Evolutionary conservation across 345 rosid species (phyloP).

Genomic region (Brassica juncea): DNA sequence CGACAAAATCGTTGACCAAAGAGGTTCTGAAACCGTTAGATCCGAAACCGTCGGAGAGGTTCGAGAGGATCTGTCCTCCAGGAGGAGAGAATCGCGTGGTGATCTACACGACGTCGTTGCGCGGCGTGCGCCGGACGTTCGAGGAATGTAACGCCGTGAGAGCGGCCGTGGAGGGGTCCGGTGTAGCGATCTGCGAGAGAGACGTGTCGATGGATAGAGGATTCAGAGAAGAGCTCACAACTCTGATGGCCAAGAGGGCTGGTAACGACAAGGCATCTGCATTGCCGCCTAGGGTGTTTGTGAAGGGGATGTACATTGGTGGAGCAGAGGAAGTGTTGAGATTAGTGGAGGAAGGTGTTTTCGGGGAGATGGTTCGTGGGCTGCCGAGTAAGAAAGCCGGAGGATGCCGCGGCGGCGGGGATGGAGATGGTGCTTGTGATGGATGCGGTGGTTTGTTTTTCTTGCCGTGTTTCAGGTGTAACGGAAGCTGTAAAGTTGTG

Average conservation of each 20-base stretch:
- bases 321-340: slow-evolving; percentile 77
- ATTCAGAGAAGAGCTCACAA: slow-evolving; percentile 65
- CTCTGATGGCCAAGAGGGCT: slow-evolving; percentile 45
- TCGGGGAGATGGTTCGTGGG: slow-evolving; percentile 56
- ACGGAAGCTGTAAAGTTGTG: slow-evolving; percentile 73
- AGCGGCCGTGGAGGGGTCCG: slow-evolving; percentile 55
- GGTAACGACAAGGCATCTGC: slow-evolving; percentile 20
- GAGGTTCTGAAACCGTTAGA: slow-evolving; percentile 6
- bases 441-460: slow-evolving; percentile 76
- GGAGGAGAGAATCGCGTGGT: slow-evolving; percentile 62
- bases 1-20: neutral
- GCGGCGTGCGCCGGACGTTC: slow-evolving; percentile 76
- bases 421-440: slow-evolving; percentile 45
- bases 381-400: slow-evolving; percentile 50
- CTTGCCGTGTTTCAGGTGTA: slow-evolving; percentile 74
- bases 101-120: slow-evolving; percentile 74
- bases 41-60: slow-evolving; percentile 18
- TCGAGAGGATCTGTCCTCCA: slow-evolving; percentile 58
- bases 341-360: slow-evolving; percentile 68
- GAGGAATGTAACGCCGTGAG: slow-evolving; percentile 78
- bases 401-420: slow-evolving; percentile 22
- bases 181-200: slow-evolving; percentile 57
- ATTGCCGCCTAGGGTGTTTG: slow-evolving; percentile 72
- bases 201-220: slow-evolving; percentile 87
- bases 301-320: slow-evolving; percentile 79